A percentile compares a stretch with the other conserved stretches of the same genome.
These are phyloP conservation scores for Xylaria palmicola DNA, from an alignment of 495 filamentous ascomycete genomes.

Conservation along the genomic window DNA sequence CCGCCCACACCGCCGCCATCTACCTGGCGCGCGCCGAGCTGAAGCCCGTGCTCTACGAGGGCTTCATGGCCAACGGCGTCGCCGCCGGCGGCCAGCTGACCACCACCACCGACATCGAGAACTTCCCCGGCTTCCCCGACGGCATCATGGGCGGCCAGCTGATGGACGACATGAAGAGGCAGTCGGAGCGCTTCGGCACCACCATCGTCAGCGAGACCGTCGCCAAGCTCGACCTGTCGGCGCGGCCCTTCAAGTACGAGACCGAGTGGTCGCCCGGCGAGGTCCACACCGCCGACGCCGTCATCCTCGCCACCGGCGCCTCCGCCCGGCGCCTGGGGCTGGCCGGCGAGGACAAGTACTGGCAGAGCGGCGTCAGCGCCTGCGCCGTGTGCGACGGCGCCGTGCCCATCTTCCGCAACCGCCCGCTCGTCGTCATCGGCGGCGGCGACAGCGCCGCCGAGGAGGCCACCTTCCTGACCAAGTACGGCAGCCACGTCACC, in stretches of 20 bases:
- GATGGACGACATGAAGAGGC: conserved; percentile 93
- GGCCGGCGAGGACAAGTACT: conserved; percentile 88
- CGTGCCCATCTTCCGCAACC: conserved; percentile 95
- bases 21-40: conserved; percentile 94
- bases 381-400: conserved; percentile 98
- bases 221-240: conserved; percentile 78
- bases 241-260: conserved; percentile 89
- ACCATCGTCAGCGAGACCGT: conserved; percentile 91
- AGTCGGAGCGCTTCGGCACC: conserved; percentile 89
- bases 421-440: conserved; percentile 92
- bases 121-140: conserved; percentile 90
- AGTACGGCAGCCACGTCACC: conserved; percentile 92
- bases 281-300: conserved; percentile 77
- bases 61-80: conserved; percentile 95
- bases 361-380: conserved; percentile 94
- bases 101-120: conserved; percentile 97
- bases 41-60: conserved; percentile 91
- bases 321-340: conserved; percentile 81
- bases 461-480: conserved; percentile 95
- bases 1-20: conserved; percentile 93
- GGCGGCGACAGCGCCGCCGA: conserved; percentile 97
- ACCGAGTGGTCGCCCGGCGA: conserved; percentile 75
- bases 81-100: conserved; percentile 95
- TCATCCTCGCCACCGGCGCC: conserved; percentile 95
- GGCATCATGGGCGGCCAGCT: conserved; percentile 81